Evolutionary conservation across 225 moss, liverwort and hornwort genomes (phyloP).

Genomic region (Pleurozium schreberi): DNA sequence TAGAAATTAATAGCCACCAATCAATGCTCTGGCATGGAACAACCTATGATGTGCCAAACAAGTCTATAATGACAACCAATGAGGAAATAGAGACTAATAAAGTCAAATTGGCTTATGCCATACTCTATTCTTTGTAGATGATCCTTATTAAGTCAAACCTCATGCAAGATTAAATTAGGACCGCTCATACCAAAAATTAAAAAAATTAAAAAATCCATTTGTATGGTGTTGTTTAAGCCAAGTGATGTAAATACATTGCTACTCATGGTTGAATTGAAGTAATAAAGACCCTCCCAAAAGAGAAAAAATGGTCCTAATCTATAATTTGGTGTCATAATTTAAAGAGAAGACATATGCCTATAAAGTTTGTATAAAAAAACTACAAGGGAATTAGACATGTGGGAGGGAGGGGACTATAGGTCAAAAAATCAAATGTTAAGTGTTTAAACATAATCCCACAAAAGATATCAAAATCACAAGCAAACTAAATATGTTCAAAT

Average conservation of each 20-base stretch:
- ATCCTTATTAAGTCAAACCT: not conserved
- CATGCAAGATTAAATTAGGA: not conserved
- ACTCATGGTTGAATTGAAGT: not conserved
- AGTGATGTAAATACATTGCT: not conserved
- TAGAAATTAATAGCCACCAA: not conserved
- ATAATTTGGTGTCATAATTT: too few species aligned
- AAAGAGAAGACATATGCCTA: too few species aligned
- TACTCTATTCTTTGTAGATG: fast-evolving
- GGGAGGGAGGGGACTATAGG: fast-evolving
- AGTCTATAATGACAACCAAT: not conserved
- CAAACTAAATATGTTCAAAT: too few species aligned
- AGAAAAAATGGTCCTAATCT: not conserved
- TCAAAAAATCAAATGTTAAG: not conserved
- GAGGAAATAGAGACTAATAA: not conserved
- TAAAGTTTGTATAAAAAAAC: too few species aligned
- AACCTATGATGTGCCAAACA: fast-evolving
- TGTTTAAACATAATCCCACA: not conserved
- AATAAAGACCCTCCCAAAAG: not conserved
- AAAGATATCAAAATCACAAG: too few species aligned
- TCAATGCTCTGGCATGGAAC: not conserved
- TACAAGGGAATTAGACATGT: fast-evolving
- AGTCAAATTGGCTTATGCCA: not conserved
- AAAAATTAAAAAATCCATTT: not conserved
- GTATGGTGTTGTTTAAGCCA: not conserved
- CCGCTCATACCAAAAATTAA: too few species aligned